A percentile compares a stretch with the other conserved stretches of the same genome.
These are phyloP conservation scores for Trichoderma sp. DNA, from an alignment of 2,329 filamentous ascomycete genomes.

Conservation along the genomic window DNA sequence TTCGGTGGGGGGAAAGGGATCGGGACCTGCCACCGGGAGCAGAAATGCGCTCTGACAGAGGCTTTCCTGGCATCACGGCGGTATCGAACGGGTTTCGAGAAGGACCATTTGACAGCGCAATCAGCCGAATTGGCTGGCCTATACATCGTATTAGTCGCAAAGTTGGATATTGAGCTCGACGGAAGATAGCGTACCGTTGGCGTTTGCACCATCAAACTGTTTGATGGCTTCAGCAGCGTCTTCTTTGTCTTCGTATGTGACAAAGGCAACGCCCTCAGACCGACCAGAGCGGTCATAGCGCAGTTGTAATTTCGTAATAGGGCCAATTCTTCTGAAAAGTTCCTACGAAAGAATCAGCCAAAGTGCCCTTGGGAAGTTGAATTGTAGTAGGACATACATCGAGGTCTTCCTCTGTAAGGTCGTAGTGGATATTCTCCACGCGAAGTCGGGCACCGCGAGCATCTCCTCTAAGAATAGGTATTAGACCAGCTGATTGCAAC, in stretches of 20 bases:
- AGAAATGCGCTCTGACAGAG: constrained; percentile 64
- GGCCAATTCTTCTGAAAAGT: constrained; percentile 77
- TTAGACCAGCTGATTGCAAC: constrained; percentile 20
- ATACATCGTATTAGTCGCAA: neutral
- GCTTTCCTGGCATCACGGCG: constrained; percentile 56
- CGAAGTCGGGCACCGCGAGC: constrained; percentile 68
- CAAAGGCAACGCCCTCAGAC: constrained; percentile 80
- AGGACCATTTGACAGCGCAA: constrained; percentile 58
- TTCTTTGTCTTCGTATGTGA: constrained; percentile 71
- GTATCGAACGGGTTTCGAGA: constrained; percentile 59
- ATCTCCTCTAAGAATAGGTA: constrained; percentile 43
- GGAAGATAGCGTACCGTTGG: constrained; percentile 60
- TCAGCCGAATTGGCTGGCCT: constrained; percentile 80
- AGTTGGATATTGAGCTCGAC: neutral
- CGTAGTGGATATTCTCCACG: constrained; percentile 90
- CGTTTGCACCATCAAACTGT: constrained; percentile 88
- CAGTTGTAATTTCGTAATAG: constrained; percentile 67
- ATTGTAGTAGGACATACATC: constrained; percentile 54
- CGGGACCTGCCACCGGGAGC: constrained; percentile 60
- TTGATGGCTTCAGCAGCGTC: constrained; percentile 75
- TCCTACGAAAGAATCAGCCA: constrained; percentile 56
- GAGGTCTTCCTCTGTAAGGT: constrained; percentile 81
- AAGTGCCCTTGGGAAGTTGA: constrained; percentile 12
- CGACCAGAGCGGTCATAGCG: constrained; percentile 86
- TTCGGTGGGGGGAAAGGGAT: constrained; percentile 56